A percentile compares a stretch with the other conserved stretches of the same genome.
phyloP scores from a whole-genome alignment of 768 basidiomycete species.

The Roridomyces roridus region DNA sequence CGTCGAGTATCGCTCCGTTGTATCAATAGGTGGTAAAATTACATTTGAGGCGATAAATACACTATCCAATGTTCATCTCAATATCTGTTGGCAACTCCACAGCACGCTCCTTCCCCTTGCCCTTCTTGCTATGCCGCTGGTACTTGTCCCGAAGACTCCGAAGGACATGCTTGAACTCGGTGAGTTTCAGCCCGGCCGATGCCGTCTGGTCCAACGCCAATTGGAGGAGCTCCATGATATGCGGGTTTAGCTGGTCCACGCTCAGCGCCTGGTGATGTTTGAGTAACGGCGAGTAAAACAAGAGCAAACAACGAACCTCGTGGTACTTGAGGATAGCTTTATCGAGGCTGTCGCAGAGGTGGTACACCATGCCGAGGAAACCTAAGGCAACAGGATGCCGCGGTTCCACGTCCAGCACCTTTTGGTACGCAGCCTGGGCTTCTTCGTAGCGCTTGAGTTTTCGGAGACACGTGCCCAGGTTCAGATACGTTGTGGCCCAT shows the following conservation, averaged over 20 bases:
- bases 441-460: slow-evolving; percentile 75
- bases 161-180: slow-evolving; percentile 38
- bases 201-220: slow-evolving; percentile 69
- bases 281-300: neutral
- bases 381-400: slow-evolving; percentile 81
- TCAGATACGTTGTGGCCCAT: slow-evolving; percentile 91
- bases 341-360: slow-evolving; percentile 74
- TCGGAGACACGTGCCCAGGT: slow-evolving; percentile 88
- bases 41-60: too few relatives aligned
- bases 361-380: slow-evolving; percentile 89
- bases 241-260: slow-evolving; percentile 82
- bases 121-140: slow-evolving; percentile 28
- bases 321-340: slow-evolving; percentile 91
- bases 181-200: slow-evolving; percentile 23
- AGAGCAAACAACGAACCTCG: slow-evolving; percentile 60
- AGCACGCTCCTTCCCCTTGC: slow-evolving; percentile 35
- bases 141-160: slow-evolving; percentile 40
- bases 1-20: neutral
- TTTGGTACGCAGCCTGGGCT: slow-evolving; percentile 76
- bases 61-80: slow-evolving; percentile 37
- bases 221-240: slow-evolving; percentile 82
- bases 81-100: slow-evolving; percentile 26
- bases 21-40: too few relatives aligned
- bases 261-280: slow-evolving; percentile 65
- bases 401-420: slow-evolving; percentile 88